Evolutionary conservation across 2,329 filamentous ascomycete species (phyloP).

Genomic region (Neofusicoccum laricinum): DNA sequence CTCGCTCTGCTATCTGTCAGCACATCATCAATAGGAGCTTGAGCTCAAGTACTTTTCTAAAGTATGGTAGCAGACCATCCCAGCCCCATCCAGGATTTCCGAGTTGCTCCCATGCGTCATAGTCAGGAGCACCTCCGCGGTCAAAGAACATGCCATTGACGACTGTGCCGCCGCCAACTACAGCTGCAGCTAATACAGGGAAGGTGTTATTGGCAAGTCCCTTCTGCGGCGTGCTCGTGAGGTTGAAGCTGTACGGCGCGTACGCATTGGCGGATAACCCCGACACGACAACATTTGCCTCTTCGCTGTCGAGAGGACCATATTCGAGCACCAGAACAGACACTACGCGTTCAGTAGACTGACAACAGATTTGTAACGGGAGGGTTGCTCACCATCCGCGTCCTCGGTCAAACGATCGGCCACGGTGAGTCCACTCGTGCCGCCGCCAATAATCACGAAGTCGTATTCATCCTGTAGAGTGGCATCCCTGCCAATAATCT

Average conservation of each 20-base stretch:
- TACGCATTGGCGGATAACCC: neutral
- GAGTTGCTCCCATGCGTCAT: constrained; percentile 30
- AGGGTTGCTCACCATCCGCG: constrained; percentile 16
- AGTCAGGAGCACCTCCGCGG: constrained; percentile 36
- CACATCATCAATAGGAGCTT: neutral
- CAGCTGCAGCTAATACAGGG: constrained; percentile 34
- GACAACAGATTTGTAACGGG: neutral
- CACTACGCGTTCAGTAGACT: neutral
- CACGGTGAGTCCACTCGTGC: constrained; percentile 12
- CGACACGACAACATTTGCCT: constrained; percentile 19
- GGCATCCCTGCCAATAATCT: neutral
- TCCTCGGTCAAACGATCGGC: constrained; percentile 15
- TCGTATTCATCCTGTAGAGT: neutral
- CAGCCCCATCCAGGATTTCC: constrained; percentile 34
- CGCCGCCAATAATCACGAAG: constrained; percentile 15
- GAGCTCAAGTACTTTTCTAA: neutral
- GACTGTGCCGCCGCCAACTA: constrained; percentile 36
- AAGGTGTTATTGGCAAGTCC: constrained; percentile 40
- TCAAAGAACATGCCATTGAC: constrained; percentile 41
- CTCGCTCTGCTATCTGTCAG: neutral
- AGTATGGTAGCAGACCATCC: constrained; percentile 25
- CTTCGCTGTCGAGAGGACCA: constrained; percentile 24
- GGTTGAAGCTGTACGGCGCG: constrained; percentile 29
- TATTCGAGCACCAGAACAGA: constrained; percentile 29
- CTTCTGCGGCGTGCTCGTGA: constrained; percentile 38